Conservation (phyloP, 1,139 yeast species). For the Kodamaea derodonti region DNA sequence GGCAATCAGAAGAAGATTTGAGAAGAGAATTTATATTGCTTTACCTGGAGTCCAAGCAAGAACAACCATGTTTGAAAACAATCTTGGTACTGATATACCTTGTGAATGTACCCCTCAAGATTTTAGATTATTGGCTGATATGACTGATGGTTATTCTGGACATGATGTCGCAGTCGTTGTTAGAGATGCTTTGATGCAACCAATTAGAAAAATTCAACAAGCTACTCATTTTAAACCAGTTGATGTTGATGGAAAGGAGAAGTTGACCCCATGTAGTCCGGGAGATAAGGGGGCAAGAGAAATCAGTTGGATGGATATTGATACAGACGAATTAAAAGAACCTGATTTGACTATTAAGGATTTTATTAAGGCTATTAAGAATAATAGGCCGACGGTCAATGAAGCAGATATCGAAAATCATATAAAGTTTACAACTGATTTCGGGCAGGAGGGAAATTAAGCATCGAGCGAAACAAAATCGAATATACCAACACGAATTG, state of each 20-base stretch:
- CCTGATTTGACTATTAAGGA: slow-evolving; percentile 90
- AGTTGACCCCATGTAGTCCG: slow-evolving; percentile 91
- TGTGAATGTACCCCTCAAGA: slow-evolving; percentile 74
- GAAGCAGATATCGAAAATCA: slow-evolving; percentile 77
- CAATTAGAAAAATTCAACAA: slow-evolving; percentile 89
- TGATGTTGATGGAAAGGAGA: slow-evolving; percentile 35
- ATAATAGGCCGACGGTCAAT: slow-evolving; percentile 93
- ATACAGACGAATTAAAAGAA: slow-evolving; percentile 82
- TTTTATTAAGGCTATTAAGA: slow-evolving; percentile 86
- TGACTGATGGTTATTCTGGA: slow-evolving; percentile 98
- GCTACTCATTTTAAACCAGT: slow-evolving; percentile 90
- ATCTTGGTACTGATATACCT: slow-evolving; percentile 80
- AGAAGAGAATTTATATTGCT: slow-evolving; percentile 89
- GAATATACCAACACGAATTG: too few species aligned
- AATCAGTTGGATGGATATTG: slow-evolving; percentile 91
- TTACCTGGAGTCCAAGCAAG: slow-evolving; percentile 91
- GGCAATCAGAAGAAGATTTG: slow-evolving; percentile 95
- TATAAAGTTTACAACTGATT: slow-evolving; percentile 84
- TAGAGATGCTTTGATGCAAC: slow-evolving; percentile 96
- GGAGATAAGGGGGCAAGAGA: slow-evolving; percentile 86
- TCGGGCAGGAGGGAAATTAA: slow-evolving; percentile 93
- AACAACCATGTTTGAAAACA: slow-evolving; percentile 88
- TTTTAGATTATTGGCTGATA: slow-evolving; percentile 73
- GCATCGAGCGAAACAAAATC: not conserved
- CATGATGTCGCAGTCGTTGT: slow-evolving; percentile 97